Evolutionary conservation across 345 rosid species (phyloP).

Genomic region (Brassica nigra): DNA sequence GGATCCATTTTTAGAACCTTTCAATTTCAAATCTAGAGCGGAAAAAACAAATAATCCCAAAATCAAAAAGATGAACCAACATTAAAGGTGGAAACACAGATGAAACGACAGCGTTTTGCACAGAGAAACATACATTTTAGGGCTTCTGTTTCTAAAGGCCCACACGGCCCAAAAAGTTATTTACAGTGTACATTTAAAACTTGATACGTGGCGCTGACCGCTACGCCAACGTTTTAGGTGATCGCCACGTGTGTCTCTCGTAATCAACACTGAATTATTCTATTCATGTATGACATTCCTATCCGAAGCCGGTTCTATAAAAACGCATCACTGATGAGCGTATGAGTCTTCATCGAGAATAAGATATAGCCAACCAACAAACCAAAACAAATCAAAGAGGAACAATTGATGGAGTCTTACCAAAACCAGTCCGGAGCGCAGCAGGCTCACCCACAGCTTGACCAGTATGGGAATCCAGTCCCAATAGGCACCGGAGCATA

Average conservation of each 20-base stretch:
- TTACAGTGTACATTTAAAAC: background rate
- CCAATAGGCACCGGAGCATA: conserved; percentile 27
- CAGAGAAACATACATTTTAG: background rate
- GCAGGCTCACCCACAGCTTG: conserved; percentile 26
- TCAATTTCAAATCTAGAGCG: conserved; percentile 37
- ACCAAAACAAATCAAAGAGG: background rate
- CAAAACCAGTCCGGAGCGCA: conserved; percentile 41
- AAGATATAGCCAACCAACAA: background rate
- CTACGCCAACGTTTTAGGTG: conserved; percentile 14
- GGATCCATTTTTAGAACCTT: conserved; percentile 66
- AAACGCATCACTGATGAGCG: background rate
- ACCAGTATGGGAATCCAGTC: conserved; percentile 37
- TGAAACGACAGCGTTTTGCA: background rate
- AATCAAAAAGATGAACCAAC: conserved; percentile 7
- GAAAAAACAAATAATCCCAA: background rate
- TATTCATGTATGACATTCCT: background rate
- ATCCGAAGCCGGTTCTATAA: background rate
- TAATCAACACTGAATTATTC: background rate
- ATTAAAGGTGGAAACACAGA: background rate
- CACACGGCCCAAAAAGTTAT: conserved; percentile 6
- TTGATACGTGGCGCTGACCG: conserved; percentile 9
- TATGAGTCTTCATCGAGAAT: background rate
- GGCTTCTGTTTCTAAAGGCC: background rate
- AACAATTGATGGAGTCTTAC: conserved; percentile 30
- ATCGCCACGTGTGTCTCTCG: conserved; percentile 10